Evolutionary conservation across 305 asterid genomes (phyloP).

Genomic region (Fraxinus angustifolia): DNA sequence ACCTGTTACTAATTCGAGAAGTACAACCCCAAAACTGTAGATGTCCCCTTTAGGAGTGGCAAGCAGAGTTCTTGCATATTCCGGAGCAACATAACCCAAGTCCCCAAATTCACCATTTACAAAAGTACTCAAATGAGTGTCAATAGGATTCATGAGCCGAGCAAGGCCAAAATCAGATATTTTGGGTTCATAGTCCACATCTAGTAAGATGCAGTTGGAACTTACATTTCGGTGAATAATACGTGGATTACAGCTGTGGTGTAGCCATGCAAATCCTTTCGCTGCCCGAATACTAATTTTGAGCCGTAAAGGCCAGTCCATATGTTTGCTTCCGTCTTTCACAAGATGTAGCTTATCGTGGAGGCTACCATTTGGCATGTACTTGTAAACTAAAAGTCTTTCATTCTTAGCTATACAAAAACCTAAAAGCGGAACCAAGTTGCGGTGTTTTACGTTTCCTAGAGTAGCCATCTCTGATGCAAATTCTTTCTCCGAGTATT

Average conservation of each 20-base stretch:
- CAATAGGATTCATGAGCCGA: conserved; percentile 81
- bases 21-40: conserved; percentile 73
- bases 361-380: conserved; percentile 73
- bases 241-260: conserved; percentile 85
- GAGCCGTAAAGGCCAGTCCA: conserved; percentile 79
- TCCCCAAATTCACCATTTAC: conserved; percentile 90
- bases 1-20: conserved; percentile 59
- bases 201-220: conserved; percentile 76
- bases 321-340: conserved; percentile 33
- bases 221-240: conserved; percentile 81
- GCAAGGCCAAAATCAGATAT: conserved; percentile 90
- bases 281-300: conserved; percentile 69
- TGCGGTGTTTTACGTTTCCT: conserved; percentile 66
- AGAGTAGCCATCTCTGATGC: conserved; percentile 66
- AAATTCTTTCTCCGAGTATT: conserved; percentile 77
- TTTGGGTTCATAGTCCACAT: conserved; percentile 60
- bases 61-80: conserved; percentile 54
- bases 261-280: conserved; percentile 84
- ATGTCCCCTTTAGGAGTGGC: conserved; percentile 88
- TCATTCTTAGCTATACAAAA: conserved; percentile 71
- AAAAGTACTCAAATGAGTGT: conserved; percentile 81
- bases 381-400: conserved; percentile 65
- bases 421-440: conserved; percentile 86
- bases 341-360: conserved; percentile 53
- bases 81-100: conserved; percentile 81